Evolutionary conservation across 139 green algal genomes (phyloP).

Genomic region (Parachlorella kessleri): DNA sequence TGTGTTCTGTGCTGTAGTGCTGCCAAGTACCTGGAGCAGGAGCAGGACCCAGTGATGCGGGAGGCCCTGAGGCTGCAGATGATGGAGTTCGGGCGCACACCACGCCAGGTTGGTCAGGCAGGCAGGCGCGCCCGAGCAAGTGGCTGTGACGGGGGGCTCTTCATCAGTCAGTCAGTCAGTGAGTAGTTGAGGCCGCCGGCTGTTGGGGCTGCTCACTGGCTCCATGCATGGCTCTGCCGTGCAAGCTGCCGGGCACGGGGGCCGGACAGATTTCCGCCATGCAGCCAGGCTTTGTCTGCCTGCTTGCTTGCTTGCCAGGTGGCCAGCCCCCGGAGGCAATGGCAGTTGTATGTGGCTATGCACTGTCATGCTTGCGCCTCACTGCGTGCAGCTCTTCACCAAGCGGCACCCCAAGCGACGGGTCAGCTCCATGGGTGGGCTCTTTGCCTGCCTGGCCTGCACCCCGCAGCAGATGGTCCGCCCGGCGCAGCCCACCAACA

Average conservation of each 20-base stretch:
- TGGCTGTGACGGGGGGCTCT: background rate
- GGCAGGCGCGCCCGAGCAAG: constrained; percentile 22
- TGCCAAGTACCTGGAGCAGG: constrained; percentile 29
- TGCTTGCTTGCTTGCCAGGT: too few species aligned
- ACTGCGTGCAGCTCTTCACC: constrained; percentile 39
- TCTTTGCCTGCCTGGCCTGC: constrained; percentile 11
- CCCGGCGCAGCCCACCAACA: constrained; percentile 1
- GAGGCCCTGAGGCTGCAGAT: constrained; percentile 63
- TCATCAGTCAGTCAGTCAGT: background rate
- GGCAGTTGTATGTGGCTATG: too few species aligned
- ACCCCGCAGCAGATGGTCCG: background rate
- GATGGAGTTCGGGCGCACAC: constrained; percentile 75
- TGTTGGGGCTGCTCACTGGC: background rate
- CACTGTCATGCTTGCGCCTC: too few species aligned
- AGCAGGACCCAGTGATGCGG: constrained; percentile 26
- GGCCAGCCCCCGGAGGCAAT: too few species aligned
- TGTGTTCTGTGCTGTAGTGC: background rate
- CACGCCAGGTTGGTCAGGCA: constrained; percentile 53
- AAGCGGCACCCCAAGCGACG: constrained; percentile 30
- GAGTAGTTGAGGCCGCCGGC: too few species aligned
- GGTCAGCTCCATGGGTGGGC: background rate
- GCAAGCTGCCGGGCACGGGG: too few species aligned
- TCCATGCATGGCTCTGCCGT: too few species aligned
- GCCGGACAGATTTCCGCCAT: too few species aligned
- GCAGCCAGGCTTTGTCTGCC: too few species aligned